Conservation (phyloP, 2,329 filamentous ascomycete species). For the Monosporascus sp. region DNA sequence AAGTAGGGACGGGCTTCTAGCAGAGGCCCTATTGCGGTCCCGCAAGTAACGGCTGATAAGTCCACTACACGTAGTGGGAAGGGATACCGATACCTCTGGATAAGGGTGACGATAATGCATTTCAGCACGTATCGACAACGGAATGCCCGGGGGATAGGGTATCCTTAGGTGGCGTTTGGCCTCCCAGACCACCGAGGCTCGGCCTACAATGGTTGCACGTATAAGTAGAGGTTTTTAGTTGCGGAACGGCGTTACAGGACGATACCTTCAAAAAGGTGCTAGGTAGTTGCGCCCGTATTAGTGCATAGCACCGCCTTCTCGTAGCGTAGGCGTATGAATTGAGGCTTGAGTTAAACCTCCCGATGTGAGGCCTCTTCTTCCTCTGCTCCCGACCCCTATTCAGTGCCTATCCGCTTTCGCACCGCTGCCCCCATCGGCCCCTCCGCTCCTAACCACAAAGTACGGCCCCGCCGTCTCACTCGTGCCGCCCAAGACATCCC, state of each 20-base stretch:
- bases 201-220: not conserved
- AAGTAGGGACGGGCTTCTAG: not conserved
- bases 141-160: not conserved
- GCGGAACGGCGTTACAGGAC: not conserved
- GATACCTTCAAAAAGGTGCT: not conserved
- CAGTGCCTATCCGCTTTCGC: not conserved
- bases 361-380: slow-evolving; percentile 1
- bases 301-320: not conserved
- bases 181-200: not conserved
- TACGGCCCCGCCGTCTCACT: slow-evolving; percentile 63
- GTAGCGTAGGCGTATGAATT: not conserved
- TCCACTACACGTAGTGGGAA: not conserved
- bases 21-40: slow-evolving; percentile 7
- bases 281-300: not conserved
- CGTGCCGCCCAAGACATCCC: slow-evolving; percentile 66
- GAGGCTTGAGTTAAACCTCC: too few species aligned
- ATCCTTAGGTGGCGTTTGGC: not conserved
- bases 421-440: not conserved
- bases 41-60: not conserved
- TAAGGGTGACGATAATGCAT: not conserved
- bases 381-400: not conserved
- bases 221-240: not conserved
- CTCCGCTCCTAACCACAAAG: slow-evolving; percentile 67
- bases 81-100: not conserved
- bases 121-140: not conserved